Percentiles rank a stretch among this genome's conserved stretches.
Conservation (phyloP, 495 filamentous ascomycete species). For the Zalerion maritima region DNA sequence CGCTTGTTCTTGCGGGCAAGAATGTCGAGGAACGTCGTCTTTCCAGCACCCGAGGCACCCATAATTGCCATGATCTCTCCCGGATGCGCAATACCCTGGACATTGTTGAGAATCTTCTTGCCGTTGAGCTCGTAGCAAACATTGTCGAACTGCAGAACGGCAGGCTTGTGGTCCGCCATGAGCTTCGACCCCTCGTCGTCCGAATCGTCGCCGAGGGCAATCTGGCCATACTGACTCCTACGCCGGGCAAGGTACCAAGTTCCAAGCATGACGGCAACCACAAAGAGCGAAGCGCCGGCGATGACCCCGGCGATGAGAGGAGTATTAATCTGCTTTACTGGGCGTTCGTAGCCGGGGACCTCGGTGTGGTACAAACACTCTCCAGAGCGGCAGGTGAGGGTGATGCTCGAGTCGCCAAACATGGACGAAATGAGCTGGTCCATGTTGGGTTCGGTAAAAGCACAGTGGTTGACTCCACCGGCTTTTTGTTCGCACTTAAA, state of each 20-base stretch:
- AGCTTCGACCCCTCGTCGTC: conserved; percentile 80
- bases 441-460: conserved; percentile 82
- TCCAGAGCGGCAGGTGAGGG: conserved; percentile 65
- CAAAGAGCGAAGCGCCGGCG: conserved; percentile 70
- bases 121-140: conserved; percentile 78
- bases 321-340: conserved; percentile 92
- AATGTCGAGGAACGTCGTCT: conserved; percentile 95
- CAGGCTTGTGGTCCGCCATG: conserved; percentile 80
- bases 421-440: conserved; percentile 71
- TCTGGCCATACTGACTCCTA: conserved; percentile 52
- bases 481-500: conserved; percentile 57
- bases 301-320: conserved; percentile 92
- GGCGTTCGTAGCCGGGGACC: conserved; percentile 76
- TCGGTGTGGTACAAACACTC: conserved; percentile 89
- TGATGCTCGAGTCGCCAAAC: conserved; percentile 84
- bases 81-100: conserved; percentile 72
- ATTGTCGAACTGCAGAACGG: conserved; percentile 75
- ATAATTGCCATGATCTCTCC: conserved; percentile 95
- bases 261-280: conserved; percentile 66
- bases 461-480: conserved; percentile 47
- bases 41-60: conserved; percentile 94
- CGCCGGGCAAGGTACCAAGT: conserved; percentile 85
- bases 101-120: conserved; percentile 66
- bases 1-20: conserved; percentile 96
- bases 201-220: conserved; percentile 74